Conservation (phyloP, 768 basidiomycete genomes). For the Lyophyllum decastes region DNA sequence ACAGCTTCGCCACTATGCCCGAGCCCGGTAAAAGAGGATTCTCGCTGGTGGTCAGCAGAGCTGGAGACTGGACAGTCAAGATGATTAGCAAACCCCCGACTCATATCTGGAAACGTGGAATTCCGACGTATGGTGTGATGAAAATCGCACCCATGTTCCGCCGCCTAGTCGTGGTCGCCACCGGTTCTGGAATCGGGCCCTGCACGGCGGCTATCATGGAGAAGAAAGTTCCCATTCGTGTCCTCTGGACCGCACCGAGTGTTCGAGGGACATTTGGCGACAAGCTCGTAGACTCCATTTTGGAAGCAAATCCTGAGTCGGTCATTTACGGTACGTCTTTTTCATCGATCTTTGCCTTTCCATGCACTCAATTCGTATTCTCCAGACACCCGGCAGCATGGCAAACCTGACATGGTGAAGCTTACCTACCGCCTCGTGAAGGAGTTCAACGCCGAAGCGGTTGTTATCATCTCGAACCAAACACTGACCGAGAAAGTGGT, state of each 20-base stretch:
- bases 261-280: constrained; percentile 63
- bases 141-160: constrained; percentile 58
- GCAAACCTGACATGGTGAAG: constrained; percentile 52
- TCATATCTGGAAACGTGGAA: constrained; percentile 58
- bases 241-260: constrained; percentile 63
- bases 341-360: neutral
- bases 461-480: constrained; percentile 61
- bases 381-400: constrained; percentile 43
- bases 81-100: constrained; percentile 54
- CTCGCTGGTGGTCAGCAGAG: constrained; percentile 57
- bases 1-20: constrained; percentile 57
- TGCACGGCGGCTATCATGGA: constrained; percentile 57
- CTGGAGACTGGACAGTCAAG: constrained; percentile 61
- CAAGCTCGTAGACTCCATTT: constrained; percentile 54
- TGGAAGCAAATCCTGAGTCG: constrained; percentile 48
- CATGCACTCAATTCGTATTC: constrained; percentile 11
- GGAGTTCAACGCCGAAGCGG: constrained; percentile 53
- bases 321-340: constrained; percentile 50
- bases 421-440: constrained; percentile 44
- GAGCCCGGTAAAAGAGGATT: constrained; percentile 48
- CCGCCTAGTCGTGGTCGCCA: constrained; percentile 57
- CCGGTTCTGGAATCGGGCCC: constrained; percentile 59
- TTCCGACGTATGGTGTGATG: constrained; percentile 57
- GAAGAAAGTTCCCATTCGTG: constrained; percentile 48
- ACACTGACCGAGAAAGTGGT: constrained; percentile 57